Base-by-base conservation (phyloP, 768 basidiomycete species). In the Scleroderma bovista region DNA sequence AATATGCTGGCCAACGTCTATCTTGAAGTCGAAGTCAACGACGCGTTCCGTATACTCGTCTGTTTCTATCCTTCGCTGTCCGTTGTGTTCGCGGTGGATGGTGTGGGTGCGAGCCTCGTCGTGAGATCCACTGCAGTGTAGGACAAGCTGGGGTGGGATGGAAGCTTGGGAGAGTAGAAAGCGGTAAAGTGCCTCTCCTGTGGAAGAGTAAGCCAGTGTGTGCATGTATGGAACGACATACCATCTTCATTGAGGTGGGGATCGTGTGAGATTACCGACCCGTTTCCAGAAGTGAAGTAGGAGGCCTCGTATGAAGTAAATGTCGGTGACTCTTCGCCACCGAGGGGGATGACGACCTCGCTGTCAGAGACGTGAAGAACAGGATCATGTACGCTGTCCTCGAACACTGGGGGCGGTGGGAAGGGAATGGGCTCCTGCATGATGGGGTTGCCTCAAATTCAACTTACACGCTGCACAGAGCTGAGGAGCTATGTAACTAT, bases 141-240 rank as follows among this genome's bases (percentile, higher is more conserved):
- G 59, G 32, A 67, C 63, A 51, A 76, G 69, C 19, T 51, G 63
- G 5, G 84, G 84, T 2, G 68, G 70, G 2, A 57, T 65, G 29
- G 57, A 62, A 2, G 82, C 73, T 46, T 84, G 79, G 4, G 73
- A 72, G 20, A 87, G 75, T 16, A 91, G 68, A 64, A 88, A 91
- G 50, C 85, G 79, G 62, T 86, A 88, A 20, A 89, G 73, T 0
- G 83, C 81, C 58, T 85, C 84, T 40, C 84, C 84, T 84, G 47
- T 11, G 50, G 46, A 7, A 40, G 29, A 32, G 50, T 57, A 39
- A 34, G 19, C n/a, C 59, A 45, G 39, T 51, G 17, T 0, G 45
- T 1, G 6, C 26, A 23, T 34, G 43, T 23, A 39, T 11, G 29
- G 29, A n/a, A n/a, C 17, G 47, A 60, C 70, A 29, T 47, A 72